Conservation (phyloP, 139 green algal species). For the Zygnema circumcarinatum region DNA sequence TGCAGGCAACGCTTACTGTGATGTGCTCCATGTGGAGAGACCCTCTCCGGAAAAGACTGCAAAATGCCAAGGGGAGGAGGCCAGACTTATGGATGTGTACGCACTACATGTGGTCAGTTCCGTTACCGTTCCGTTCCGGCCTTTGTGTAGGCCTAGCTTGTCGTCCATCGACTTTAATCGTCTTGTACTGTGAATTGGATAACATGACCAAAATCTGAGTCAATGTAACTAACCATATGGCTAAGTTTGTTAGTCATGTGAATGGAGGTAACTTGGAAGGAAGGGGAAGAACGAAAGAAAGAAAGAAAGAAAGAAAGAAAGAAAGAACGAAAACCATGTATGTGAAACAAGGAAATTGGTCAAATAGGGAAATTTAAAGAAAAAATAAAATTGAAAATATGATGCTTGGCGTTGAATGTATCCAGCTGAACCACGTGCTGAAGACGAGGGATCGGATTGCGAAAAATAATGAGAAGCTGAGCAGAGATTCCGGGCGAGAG, state of each 20-base stretch:
- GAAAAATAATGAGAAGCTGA: constrained; percentile 72
- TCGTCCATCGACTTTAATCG: neutral
- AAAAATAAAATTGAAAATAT: neutral
- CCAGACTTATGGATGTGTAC: constrained; percentile 2
- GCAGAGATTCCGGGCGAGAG: neutral
- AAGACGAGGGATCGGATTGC: constrained; percentile 83
- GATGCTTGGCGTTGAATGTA: neutral
- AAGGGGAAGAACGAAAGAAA: too few species aligned
- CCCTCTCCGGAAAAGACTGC: neutral
- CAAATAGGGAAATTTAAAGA: too few species aligned
- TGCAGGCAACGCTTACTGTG: constrained; percentile 22
- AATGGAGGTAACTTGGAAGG: too few species aligned
- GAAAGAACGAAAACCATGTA: too few species aligned
- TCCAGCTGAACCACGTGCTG: constrained; percentile 79
- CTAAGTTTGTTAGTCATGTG: too few species aligned
- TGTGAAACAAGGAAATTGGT: too few species aligned
- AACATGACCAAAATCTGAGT: too few species aligned
- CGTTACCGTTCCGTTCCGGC: neutral
- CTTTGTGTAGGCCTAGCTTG: neutral
- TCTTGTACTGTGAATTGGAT: neutral
- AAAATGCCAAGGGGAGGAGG: neutral
- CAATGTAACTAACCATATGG: too few species aligned
- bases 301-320: too few species aligned
- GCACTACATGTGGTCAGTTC: constrained; percentile 21
- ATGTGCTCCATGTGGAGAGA: constrained; percentile 14